These are phyloP conservation scores for Radiomyces spectabilis DNA, from an alignment of 192 early-diverging fungal genomes.

Conservation along the genomic window DNA sequence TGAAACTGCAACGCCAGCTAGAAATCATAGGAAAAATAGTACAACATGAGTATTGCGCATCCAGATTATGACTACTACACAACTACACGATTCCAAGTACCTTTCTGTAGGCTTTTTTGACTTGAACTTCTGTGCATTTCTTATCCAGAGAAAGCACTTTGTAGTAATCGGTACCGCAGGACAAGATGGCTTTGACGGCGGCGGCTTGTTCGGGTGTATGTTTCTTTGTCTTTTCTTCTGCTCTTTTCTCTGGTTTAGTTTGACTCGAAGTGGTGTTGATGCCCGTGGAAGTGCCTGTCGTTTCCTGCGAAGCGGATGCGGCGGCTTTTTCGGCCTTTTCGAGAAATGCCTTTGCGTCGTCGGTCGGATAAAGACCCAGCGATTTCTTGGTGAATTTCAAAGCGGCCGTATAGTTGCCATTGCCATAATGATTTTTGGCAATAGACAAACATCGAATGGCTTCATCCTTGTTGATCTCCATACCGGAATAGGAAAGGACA, in stretches of 20 bases:
- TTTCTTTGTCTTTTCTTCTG: too few species aligned
- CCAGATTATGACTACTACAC: too few species aligned
- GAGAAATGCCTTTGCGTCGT: slow-evolving; percentile 53
- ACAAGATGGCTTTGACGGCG: slow-evolving; percentile 73
- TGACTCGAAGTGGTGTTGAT: not conserved
- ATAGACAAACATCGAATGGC: slow-evolving; percentile 70
- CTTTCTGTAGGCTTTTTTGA: slow-evolving; percentile 95
- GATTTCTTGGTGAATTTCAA: slow-evolving; percentile 83
- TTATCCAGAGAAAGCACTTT: slow-evolving; percentile 72
- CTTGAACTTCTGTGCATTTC: slow-evolving; percentile 67
- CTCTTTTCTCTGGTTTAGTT: not conserved
- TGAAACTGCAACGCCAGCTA: slow-evolving; percentile 88
- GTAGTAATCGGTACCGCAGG: slow-evolving; percentile 76
- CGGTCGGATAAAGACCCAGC: slow-evolving; percentile 67
- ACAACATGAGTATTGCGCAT: not conserved
- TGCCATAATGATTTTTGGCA: slow-evolving; percentile 60
- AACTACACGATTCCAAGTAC: too few species aligned
- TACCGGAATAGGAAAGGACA: too few species aligned
- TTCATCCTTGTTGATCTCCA: slow-evolving; percentile 87
- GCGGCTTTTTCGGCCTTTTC: slow-evolving; percentile 25
- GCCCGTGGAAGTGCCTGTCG: slow-evolving; percentile 1
- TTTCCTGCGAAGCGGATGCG: slow-evolving; percentile 3
- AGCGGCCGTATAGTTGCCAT: slow-evolving; percentile 61
- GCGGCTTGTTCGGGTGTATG: slow-evolving; percentile 71
- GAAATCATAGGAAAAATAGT: not conserved